phyloP scores from a whole-genome alignment of 2,329 filamentous ascomycete genomes.

The Pseudogymnoascus pannorum region DNA sequence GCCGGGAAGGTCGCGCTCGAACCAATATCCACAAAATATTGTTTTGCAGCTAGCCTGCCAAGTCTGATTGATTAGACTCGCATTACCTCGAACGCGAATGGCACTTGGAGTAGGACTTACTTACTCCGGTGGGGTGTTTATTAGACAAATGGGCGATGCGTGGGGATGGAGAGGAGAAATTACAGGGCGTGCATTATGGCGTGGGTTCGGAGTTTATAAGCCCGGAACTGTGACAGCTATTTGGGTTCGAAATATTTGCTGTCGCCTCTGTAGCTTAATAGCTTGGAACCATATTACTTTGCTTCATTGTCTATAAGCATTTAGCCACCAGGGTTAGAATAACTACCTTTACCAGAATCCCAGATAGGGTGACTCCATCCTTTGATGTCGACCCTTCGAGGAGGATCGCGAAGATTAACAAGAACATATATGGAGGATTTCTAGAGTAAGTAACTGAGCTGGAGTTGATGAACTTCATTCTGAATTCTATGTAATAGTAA shows the following conservation, averaged over 20 bases:
- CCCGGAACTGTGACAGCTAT: background rate
- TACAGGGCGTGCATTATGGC: background rate
- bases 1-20: background rate
- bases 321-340: conserved; percentile 34
- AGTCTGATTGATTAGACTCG: background rate
- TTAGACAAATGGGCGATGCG: background rate
- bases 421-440: conserved; percentile 75
- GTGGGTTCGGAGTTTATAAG: background rate
- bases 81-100: background rate
- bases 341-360: conserved; percentile 66
- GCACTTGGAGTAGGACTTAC: background rate
- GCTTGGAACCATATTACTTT: background rate
- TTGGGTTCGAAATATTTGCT: background rate
- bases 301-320: background rate
- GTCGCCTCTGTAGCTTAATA: background rate
- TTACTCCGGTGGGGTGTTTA: background rate
- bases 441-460: conserved; percentile 60
- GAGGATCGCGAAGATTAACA: conserved; percentile 58
- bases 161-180: background rate
- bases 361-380: conserved; percentile 50
- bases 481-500: too few species aligned
- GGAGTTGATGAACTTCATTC: too few species aligned
- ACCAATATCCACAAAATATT: background rate
- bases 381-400: conserved; percentile 60
- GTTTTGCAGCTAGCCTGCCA: background rate